Conservation (phyloP, 192 early-diverging fungal genomes). For the Linnemannia schmuckeri region DNA sequence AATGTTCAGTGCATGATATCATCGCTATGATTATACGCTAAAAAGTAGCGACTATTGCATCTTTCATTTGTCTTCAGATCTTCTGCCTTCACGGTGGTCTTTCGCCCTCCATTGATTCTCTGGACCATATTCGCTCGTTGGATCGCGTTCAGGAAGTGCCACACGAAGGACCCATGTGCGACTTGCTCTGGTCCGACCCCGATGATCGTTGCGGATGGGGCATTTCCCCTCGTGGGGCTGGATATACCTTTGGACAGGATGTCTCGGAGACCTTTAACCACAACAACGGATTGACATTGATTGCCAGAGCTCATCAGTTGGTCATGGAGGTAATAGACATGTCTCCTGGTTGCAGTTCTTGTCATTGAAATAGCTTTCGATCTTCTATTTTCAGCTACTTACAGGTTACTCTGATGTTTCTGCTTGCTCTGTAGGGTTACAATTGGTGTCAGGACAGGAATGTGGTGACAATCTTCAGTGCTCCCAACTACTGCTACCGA, state of each 20-base stretch:
- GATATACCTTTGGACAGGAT: conserved; percentile 92
- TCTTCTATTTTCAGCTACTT: background rate
- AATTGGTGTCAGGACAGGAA: conserved; percentile 99
- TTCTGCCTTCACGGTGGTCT: conserved; percentile 99
- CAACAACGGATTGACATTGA: conserved; percentile 97
- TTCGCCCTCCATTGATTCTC: conserved; percentile 93
- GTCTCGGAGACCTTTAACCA: conserved; percentile 90
- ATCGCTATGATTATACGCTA: background rate
- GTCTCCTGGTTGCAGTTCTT: background rate
- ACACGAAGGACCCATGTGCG: conserved; percentile 90
- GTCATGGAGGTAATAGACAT: conserved; percentile 80
- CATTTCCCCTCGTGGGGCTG: conserved; percentile 88
- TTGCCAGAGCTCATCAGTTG: conserved; percentile 95
- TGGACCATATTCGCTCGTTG: conserved; percentile 96
- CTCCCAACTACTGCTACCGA: conserved; percentile 99
- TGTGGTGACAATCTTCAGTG: conserved; percentile 98
- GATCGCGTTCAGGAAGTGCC: conserved; percentile 96
- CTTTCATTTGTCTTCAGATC: conserved; percentile 65
- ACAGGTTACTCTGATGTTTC: background rate
- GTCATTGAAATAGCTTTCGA: background rate
- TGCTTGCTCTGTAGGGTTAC: conserved; percentile 78
- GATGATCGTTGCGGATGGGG: conserved; percentile 92
- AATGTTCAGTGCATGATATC: background rate
- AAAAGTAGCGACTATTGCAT: background rate
- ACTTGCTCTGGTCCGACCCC: conserved; percentile 90